phyloP scores from a whole-genome alignment of 2,329 filamentous ascomycete species.

The Neonectria neomacrospora region DNA sequence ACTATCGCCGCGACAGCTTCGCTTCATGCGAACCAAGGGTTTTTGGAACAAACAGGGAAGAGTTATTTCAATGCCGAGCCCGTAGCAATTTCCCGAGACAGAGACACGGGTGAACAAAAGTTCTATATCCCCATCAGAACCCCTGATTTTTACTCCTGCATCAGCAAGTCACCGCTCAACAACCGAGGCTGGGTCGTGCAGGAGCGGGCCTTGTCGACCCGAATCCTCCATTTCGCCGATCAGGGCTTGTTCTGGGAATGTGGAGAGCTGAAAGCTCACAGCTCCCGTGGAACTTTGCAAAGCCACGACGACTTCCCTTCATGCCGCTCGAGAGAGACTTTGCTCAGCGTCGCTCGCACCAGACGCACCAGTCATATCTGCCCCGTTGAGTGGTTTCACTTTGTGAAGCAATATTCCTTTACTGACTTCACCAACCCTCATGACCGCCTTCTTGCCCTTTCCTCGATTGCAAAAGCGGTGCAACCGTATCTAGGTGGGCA shows the following conservation, averaged over 20 bases:
- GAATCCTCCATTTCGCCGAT: constrained; percentile 4
- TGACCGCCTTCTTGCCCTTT: constrained; percentile 3
- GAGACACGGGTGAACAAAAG: not conserved
- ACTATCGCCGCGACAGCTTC: constrained; percentile 6
- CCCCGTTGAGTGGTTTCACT: constrained; percentile 9
- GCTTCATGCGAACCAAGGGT: constrained; percentile 3
- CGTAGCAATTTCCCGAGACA: not conserved
- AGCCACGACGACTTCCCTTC: not conserved
- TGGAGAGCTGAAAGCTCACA: constrained; percentile 2
- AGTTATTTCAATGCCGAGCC: not conserved
- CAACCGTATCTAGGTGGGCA: constrained; percentile 1
- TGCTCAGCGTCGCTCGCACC: constrained; percentile 8
- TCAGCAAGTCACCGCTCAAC: constrained; percentile 3
- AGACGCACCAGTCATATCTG: not conserved
- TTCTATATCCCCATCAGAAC: not conserved
- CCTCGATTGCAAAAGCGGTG: not conserved
- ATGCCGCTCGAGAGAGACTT: constrained; percentile 6
- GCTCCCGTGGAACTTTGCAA: not conserved
- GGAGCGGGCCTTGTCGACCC: not conserved
- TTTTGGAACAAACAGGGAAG: not conserved
- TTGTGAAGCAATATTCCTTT: constrained; percentile 3
- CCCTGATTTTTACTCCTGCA: not conserved
- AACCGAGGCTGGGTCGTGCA: constrained; percentile 7
- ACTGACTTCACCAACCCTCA: not conserved
- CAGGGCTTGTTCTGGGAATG: constrained; percentile 10